Base-by-base conservation (phyloP, 83 land plant species). In the Picea engelmannii region DNA sequence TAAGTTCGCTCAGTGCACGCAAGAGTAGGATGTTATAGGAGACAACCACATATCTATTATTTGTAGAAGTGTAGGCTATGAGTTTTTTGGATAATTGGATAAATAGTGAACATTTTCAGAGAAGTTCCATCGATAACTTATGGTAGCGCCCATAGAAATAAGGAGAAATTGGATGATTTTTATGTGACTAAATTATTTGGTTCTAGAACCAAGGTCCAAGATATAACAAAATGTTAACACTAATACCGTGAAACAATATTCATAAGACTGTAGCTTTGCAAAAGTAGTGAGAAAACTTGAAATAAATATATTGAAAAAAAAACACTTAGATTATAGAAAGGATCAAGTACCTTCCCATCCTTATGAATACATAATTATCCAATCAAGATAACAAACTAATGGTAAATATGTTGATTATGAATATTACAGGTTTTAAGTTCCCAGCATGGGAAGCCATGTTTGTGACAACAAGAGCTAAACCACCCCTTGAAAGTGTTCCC, bases 371-470 rank as follows among this genome's bases (percentile, higher is more conserved):
- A 47, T 47, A 6, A 47, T 47, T 47, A 5, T 7, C 1, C 49
- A 47, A 47, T 47, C 9, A 9, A 47, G 49, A 47, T 47, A 47
- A 47, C 49, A 6, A 18, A 91, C 93, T 85, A 49, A 84, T 81
- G 1, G 83, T 12, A 35, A 91, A 91, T 15, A 89, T 86, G 20
- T 85, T 84, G n/a, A 47, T 31, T 13, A 81, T 84, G 61, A 89
- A 73, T 13, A 77, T 40, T 15, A 89, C 81, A 49, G 0, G 6
- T 5, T 88, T 63, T 42, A 84, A 6, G 81, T 35, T 61, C 94
- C 94, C 79, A 82, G 82, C 31, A 24, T 80, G 62, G 18, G 83
- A 82, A 65, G 91, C 92, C 62, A 86, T 55, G 35, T 81, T 9
- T 15, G 86, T 87, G 3, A 85, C 82, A n/a, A n/a, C n/a, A n/a